A percentile compares a stretch with the other conserved stretches of the same genome.
Evolutionary conservation across 306 rosid species (phyloP).

Genomic region (Rubus parviflorus): DNA sequence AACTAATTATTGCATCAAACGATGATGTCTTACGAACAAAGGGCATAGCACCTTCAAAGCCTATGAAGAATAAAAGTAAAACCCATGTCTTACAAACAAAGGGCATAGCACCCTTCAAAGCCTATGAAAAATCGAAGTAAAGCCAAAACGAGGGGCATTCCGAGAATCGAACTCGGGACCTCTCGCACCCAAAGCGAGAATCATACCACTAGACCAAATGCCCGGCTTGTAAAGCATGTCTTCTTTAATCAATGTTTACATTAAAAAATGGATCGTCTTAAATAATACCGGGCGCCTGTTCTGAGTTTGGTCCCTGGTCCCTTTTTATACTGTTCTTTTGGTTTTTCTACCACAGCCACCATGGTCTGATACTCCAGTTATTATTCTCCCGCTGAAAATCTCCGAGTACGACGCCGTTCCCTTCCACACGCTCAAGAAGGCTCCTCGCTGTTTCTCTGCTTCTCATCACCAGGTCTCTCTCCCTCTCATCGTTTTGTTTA

Average conservation of each 20-base stretch:
- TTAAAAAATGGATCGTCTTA: background rate
- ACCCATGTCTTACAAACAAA: too few species aligned
- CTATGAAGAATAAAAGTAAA: too few species aligned
- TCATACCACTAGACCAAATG: conserved; percentile 31
- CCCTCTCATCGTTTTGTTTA: too few species aligned
- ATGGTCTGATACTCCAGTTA: background rate
- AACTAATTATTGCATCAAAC: too few species aligned
- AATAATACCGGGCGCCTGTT: background rate
- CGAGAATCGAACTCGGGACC: conserved; percentile 28
- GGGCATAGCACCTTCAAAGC: too few species aligned
- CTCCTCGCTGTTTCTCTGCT: background rate
- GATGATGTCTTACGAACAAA: too few species aligned
- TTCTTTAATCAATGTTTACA: fast-evolving
- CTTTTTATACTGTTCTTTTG: background rate
- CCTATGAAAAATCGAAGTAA: too few species aligned
- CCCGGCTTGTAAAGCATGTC: fast-evolving
- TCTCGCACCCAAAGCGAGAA: conserved; percentile 25
- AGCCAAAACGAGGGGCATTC: conserved; percentile 5
- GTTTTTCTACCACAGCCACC: background rate
- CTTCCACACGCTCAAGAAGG: background rate
- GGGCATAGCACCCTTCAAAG: too few species aligned
- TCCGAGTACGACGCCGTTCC: background rate
- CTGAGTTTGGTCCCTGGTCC: background rate
- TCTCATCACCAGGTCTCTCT: background rate
- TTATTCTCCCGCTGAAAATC: background rate